Conservation (phyloP, 306 rosid species). For the Coriaria nepalensis region DNA sequence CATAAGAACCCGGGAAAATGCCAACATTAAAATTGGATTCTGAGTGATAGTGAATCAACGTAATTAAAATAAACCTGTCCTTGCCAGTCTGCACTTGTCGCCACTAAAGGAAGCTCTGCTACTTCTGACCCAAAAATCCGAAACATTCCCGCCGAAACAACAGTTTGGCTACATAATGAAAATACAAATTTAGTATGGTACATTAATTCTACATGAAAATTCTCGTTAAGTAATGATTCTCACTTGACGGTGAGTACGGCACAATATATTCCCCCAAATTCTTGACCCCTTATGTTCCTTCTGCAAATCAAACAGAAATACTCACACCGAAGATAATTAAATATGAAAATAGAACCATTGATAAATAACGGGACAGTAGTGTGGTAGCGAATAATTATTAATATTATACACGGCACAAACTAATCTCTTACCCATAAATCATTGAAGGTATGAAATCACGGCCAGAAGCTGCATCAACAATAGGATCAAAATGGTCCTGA, state of each 20-base stretch:
- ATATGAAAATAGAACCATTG: too few species aligned
- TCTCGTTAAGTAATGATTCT: constrained; percentile 14
- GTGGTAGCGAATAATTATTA: not conserved
- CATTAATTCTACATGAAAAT: not conserved
- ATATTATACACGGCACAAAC: not conserved
- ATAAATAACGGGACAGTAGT: not conserved
- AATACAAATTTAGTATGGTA: constrained; percentile 2
- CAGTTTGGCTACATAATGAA: constrained; percentile 32
- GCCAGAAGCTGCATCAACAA: constrained; percentile 60
- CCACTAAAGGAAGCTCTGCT: constrained; percentile 94
- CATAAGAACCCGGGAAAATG: constrained; percentile 2
- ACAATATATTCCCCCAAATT: constrained; percentile 83
- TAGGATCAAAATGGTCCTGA: constrained; percentile 86
- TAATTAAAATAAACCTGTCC: constrained; percentile 51
- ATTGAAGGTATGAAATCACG: constrained; percentile 78
- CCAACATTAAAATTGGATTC: not conserved
- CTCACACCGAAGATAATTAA: not conserved
- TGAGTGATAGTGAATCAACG: too few species aligned
- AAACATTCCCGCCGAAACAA: constrained; percentile 73
- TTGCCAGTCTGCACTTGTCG: constrained; percentile 55
- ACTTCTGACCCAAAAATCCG: constrained; percentile 79
- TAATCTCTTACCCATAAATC: constrained; percentile 62
- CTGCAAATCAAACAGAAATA: constrained; percentile 26
- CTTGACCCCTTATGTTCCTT: constrained; percentile 61
- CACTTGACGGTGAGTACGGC: constrained; percentile 80